phyloP scores from a whole-genome alignment of 768 basidiomycete genomes.

The Boletus edulis region DNA sequence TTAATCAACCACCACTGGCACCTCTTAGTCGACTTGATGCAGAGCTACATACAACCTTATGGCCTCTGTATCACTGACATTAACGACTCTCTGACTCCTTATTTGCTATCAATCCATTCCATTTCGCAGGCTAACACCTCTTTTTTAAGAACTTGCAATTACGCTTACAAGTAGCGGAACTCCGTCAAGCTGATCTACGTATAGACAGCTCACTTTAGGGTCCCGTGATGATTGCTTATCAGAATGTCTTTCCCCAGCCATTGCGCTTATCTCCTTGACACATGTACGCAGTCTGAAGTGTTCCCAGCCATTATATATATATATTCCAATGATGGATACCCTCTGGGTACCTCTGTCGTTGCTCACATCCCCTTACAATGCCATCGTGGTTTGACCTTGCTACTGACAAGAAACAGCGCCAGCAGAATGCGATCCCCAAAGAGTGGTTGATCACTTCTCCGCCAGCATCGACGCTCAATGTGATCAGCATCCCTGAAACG shows the following conservation, averaged over 20 bases:
- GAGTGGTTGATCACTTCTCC: slow-evolving; percentile 60
- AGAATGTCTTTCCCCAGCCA: too few relatives aligned
- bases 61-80: slow-evolving; percentile 72
- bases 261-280: slow-evolving; percentile 8
- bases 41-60: slow-evolving; percentile 19
- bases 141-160: too few relatives aligned
- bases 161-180: too few relatives aligned
- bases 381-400: slow-evolving; percentile 50
- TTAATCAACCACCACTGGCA: slow-evolving; percentile 70
- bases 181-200: too few relatives aligned
- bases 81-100: slow-evolving; percentile 53
- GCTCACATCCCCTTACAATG: slow-evolving; percentile 1
- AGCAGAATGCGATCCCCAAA: slow-evolving; percentile 55
- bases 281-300: background rate
- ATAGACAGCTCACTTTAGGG: too few relatives aligned
- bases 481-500: slow-evolving; percentile 50
- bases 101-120: background rate
- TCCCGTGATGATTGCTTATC: background rate
- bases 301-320: slow-evolving; percentile 14
- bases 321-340: slow-evolving; percentile 3
- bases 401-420: slow-evolving; percentile 51
- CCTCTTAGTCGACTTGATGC: slow-evolving; percentile 87
- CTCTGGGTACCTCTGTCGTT: background rate
- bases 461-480: slow-evolving; percentile 46
- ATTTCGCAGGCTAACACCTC: too few relatives aligned